Base-by-base conservation (phyloP, 148 eudicot genomes). In the Amaranthus cruentus region DNA sequence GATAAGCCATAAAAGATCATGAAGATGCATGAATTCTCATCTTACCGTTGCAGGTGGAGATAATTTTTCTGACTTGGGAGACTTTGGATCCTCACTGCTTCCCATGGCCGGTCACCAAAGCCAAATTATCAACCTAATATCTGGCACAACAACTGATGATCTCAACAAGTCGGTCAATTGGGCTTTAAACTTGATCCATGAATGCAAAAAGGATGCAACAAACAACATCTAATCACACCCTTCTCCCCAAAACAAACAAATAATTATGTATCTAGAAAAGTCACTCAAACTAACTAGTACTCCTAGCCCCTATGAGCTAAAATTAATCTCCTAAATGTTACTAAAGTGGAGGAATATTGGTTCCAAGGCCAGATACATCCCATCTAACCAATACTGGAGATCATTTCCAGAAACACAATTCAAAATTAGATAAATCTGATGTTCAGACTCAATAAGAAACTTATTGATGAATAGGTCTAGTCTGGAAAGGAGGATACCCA, bases 41-140 rank as follows among this genome's bases (percentile, higher is more conserved):
- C 89, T 83, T 83, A 91, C 96, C 82, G 78, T 75, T 57, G 84
- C 80, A 74, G 87, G 86, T 44, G 91, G 79, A 70, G 89, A 76
- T 74, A 87, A 75, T 79, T 91, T 87, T 71, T 88, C 91, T 44
- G 90, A 78, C 77, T 85, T 91, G 52, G 78, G 59, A 58, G 85
- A 75, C 82, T 76, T 83, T 4, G 68, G 80, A 7, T 88, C 92
- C 3, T 88, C 96, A 74, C 84, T 77, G 56, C 80, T 84, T 47
- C 88, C 93, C 96, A 91, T 91, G 66, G 64, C 74, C 38, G 76
- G 59, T 61, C 69, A 75, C 74, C 43, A 62, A 77, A 62, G 15
- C 69, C 53, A 50, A 62, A 21, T 8, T 59, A 68, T 63, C 13
- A 76, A 21, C 68, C 69, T 48, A 75, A 14, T 64, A 58, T 51